These are phyloP conservation scores for Neoascochyta sp. DNA, from an alignment of 2,329 filamentous ascomycete species.

Conservation along the genomic window DNA sequence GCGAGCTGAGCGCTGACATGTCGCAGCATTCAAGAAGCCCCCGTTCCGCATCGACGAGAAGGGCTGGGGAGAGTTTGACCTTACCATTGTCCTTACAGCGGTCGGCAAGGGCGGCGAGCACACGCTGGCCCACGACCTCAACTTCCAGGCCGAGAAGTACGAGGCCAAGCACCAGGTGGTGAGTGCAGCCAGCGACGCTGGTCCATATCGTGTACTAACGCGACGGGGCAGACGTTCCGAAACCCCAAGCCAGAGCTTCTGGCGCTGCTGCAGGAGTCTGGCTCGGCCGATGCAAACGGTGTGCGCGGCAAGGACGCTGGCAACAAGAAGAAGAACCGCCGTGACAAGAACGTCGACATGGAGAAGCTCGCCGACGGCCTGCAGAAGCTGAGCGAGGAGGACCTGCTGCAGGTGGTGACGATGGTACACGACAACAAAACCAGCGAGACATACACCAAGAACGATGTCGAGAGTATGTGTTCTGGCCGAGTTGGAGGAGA, in stretches of 20 bases:
- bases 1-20: constrained; percentile 5
- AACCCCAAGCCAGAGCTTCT: constrained; percentile 88
- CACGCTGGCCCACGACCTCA: constrained; percentile 79
- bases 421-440: constrained; percentile 98
- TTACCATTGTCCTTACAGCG: constrained; percentile 77
- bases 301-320: constrained; percentile 61
- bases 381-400: constrained; percentile 85
- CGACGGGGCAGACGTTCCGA: constrained; percentile 63
- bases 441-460: constrained; percentile 91
- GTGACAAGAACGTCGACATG: constrained; percentile 72
- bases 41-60: constrained; percentile 90
- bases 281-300: constrained; percentile 65
- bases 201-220: constrained; percentile 5
- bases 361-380: constrained; percentile 94
- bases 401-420: constrained; percentile 90
- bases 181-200: constrained; percentile 29
- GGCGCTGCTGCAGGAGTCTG: constrained; percentile 74
- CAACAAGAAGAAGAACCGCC: constrained; percentile 80
- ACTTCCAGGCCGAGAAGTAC: constrained; percentile 79
- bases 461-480: constrained; percentile 84
- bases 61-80: constrained; percentile 98
- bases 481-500: neutral
- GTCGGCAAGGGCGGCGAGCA: constrained; percentile 83
- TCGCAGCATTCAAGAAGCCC: constrained; percentile 65
- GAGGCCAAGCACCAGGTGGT: constrained; percentile 75